Base-by-base conservation (phyloP, 805 yeast genomes). In the Candida hungchunana region DNA sequence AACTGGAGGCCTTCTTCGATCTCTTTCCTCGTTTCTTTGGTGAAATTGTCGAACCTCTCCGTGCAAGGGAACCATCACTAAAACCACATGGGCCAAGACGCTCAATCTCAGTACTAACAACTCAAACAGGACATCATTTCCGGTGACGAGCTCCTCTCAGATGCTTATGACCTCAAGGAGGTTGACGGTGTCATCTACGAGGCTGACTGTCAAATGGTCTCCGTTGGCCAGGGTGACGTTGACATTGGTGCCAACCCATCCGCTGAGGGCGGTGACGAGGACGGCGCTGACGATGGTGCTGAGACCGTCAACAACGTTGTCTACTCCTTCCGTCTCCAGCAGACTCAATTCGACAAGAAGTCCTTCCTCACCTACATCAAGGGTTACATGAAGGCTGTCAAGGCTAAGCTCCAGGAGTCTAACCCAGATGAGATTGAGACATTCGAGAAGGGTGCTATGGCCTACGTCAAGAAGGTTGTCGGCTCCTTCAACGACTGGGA, bases 231-330 rank as follows among this genome's bases (percentile, higher is more conserved):
- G 63, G 97, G 79, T 60, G 93, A 93, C 63, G 79, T 93, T 57
- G 97, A 93, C 69, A 93, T 93, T 67, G 98, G 98, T 73, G 98
- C 96, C 61, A 93, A 93, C 82, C 97, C 98, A 63, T 87, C 96
- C 59, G 97, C 97, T 54, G 98, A 93, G 73, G 97, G 74, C 55
- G 97, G 72, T 64, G 87, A 63, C 37, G 88, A 67, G 28, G 89
- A 69, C 40, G 90, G 69, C 44, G 64, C 78, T 35, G 97, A 87
- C 58, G 95, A 84, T 36, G 86, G 82, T 69, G 73, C 74, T 56
- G 90, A 82, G 71, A 77, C 86, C 58, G 97, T 93, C 65, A 93
- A 90, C 95, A 93, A 93, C 77, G 86, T 93, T 64, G 97, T 90
- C 57, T 79, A 88, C 89, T 87, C 97, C 52, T 89, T 93, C 93